Conservation (phyloP, 495 filamentous ascomycete genomes). For the Pseudoneurospora amorphoporcata region DNA sequence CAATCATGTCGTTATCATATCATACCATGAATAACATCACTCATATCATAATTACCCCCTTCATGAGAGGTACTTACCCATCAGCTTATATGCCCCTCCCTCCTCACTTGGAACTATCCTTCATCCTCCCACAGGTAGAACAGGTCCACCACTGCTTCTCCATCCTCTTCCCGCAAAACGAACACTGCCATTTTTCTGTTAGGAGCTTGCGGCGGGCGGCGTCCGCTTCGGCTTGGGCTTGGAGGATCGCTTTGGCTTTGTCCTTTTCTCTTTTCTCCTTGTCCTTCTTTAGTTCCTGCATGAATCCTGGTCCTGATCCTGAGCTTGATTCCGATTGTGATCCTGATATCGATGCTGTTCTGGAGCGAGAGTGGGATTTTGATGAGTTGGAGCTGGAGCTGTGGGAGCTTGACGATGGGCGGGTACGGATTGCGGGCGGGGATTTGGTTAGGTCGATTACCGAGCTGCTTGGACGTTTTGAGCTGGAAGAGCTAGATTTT, state of each 20-base stretch:
- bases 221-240: constrained; percentile 11
- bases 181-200: constrained; percentile 55
- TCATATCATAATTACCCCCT: not conserved
- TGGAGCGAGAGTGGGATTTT: not conserved
- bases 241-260: constrained; percentile 1
- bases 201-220: constrained; percentile 2
- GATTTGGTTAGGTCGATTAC: constrained; percentile 22
- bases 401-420: not conserved
- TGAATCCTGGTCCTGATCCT: too few species aligned
- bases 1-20: too few species aligned
- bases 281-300: not conserved
- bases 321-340: not conserved
- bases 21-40: not conserved
- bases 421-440: not conserved
- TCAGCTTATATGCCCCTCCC: not conserved
- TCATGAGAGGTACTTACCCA: not conserved
- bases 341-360: too few species aligned
- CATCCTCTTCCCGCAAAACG: constrained; percentile 53
- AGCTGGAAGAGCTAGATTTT: constrained; percentile 14
- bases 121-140: constrained; percentile 56
- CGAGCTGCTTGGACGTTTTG: constrained; percentile 8
- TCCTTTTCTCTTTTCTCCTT: not conserved
- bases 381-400: not conserved
- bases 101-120: constrained; percentile 41
- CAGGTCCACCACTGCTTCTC: constrained; percentile 75